These are phyloP conservation scores for Dioszegia aurantiaca DNA, from an alignment of 768 basidiomycete genomes.

Conservation along the genomic window DNA sequence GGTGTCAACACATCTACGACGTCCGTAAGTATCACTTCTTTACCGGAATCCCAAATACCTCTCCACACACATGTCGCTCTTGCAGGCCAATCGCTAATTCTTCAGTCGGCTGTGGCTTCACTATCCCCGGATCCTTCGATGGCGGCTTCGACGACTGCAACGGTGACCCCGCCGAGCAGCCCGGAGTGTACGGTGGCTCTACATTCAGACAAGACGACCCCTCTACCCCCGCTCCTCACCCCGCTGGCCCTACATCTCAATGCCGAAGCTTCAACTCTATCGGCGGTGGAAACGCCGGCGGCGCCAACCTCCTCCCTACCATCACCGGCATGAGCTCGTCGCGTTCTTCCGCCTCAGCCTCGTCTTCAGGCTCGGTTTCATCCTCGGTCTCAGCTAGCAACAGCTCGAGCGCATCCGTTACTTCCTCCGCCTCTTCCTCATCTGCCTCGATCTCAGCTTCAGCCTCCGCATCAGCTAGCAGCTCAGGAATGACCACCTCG, in stretches of 20 bases:
- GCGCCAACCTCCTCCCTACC: constrained; percentile 16
- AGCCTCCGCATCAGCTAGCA: constrained; percentile 7
- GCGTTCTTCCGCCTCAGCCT: no score
- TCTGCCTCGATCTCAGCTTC: constrained; percentile 8
- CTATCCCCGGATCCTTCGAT: constrained; percentile 38
- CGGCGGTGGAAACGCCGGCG: constrained; percentile 47
- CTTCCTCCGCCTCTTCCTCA: constrained; percentile 7
- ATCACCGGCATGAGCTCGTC: constrained; percentile 11
- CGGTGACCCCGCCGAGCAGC: constrained; percentile 38
- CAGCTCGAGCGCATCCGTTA: background rate
- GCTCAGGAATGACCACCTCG: constrained; percentile 11
- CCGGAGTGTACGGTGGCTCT: constrained; percentile 53
- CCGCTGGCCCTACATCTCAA: constrained; percentile 60
- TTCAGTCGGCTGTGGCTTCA: constrained; percentile 42
- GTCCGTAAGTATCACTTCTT: constrained; percentile 46
- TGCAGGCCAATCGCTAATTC: constrained; percentile 21
- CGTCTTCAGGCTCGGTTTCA: constrained; percentile 1
- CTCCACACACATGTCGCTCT: no score
- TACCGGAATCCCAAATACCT: background rate
- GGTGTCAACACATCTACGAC: constrained; percentile 57
- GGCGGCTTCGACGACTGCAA: constrained; percentile 42
- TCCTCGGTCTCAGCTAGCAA: constrained; percentile 13
- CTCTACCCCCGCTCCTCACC: constrained; percentile 55
- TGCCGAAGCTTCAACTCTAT: constrained; percentile 62
- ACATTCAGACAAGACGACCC: constrained; percentile 55